Percentiles rank a stretch among this genome's conserved stretches.
Conservation (phyloP, 345 rosid genomes). For the Hibiscus trionum region DNA sequence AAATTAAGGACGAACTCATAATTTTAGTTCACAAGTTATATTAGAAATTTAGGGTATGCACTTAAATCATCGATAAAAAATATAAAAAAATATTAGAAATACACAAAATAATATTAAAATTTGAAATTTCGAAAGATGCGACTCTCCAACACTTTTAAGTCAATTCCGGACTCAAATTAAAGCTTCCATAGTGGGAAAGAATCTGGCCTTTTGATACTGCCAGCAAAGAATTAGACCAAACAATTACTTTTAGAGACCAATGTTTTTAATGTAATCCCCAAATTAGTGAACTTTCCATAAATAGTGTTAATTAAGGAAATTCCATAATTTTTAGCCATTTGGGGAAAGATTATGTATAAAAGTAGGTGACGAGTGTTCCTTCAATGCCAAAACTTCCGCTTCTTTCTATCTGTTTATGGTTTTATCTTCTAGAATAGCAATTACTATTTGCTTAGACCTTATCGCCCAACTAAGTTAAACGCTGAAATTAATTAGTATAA, state of each 20-base stretch:
- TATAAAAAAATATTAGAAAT: too few species aligned
- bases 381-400: background rate
- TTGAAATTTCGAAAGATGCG: too few species aligned
- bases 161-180: background rate
- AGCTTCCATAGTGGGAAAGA: background rate
- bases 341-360: background rate
- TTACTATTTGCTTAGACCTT: background rate
- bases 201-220: background rate
- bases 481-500: background rate
- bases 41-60: too few species aligned
- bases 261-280: background rate
- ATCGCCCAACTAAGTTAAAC: constrained; percentile 8
- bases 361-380: background rate
- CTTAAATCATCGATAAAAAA: too few species aligned
- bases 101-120: too few species aligned
- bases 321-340: background rate
- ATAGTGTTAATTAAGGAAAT: background rate
- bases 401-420: background rate
- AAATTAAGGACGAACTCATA: background rate
- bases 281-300: background rate
- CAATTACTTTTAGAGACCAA: background rate
- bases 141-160: too few species aligned
- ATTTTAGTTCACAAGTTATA: too few species aligned
- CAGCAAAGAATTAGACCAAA: background rate
- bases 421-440: background rate